Percentiles rank a stretch among this genome's conserved stretches.
These are phyloP conservation scores for Cladosporium cucumerinum DNA, from an alignment of 2,329 filamentous ascomycete genomes.

Conservation along the genomic window DNA sequence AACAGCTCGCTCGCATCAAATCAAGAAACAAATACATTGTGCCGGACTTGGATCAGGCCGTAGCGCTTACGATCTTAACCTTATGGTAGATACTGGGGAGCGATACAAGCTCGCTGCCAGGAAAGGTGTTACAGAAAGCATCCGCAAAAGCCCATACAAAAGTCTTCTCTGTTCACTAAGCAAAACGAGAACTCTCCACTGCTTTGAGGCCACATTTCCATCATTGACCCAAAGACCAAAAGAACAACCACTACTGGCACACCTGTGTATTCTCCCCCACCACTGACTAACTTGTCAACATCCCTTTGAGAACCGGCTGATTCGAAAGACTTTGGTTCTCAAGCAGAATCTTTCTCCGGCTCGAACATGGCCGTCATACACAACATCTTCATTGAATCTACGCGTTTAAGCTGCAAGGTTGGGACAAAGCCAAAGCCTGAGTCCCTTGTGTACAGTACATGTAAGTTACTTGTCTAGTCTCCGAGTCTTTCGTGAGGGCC, in stretches of 20 bases:
- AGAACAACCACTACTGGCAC: not conserved
- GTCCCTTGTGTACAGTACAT: not conserved
- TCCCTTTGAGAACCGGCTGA: no score
- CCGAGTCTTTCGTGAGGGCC: not conserved
- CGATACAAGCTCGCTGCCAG: not conserved
- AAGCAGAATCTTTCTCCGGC: not conserved
- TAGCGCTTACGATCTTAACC: not conserved
- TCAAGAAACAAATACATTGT: not conserved
- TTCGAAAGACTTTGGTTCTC: not conserved
- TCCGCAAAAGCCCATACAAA: not conserved
- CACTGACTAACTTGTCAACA: not conserved
- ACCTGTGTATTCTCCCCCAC: not conserved
- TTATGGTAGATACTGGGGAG: not conserved
- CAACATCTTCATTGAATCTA: no score
- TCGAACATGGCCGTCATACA: not conserved
- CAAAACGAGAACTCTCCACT: not conserved
- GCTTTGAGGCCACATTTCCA: not conserved
- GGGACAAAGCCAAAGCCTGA: not conserved
- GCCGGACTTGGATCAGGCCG: not conserved
- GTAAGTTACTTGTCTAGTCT: not conserved
- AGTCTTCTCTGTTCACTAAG: not conserved
- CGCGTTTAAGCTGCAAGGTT: conserved; percentile 22
- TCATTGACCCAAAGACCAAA: not conserved
- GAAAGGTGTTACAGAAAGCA: not conserved
- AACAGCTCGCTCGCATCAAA: not conserved